Percentiles rank a stretch among this genome's conserved stretches.
Evolutionary conservation across 2,329 filamentous ascomycete species (phyloP).

Genomic region (Escovopsis sp.): DNA sequence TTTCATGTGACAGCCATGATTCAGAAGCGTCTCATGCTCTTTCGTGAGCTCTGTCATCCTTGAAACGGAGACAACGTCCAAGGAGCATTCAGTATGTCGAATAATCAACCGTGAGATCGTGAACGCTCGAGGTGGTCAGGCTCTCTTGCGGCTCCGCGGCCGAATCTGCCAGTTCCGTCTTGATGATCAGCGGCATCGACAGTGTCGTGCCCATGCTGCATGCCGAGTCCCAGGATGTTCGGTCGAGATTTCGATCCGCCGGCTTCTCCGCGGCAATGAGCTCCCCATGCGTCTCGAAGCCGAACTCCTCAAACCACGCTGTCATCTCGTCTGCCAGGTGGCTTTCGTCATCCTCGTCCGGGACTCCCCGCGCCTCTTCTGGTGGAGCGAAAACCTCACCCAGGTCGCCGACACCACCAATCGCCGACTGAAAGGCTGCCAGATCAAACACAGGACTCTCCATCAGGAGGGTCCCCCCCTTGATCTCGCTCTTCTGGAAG

Average conservation of each 20-base stretch:
- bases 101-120: no score
- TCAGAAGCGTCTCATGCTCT: no score
- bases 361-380: neutral
- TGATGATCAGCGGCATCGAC: conserved; percentile 16
- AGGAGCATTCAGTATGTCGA: no score
- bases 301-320: conserved; percentile 37
- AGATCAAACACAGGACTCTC: conserved; percentile 32
- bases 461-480: conserved; percentile 12
- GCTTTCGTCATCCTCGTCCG: conserved; percentile 15
- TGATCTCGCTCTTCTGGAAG: conserved; percentile 30
- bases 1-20: no score
- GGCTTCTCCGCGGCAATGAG: conserved; percentile 17
- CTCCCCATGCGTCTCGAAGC: conserved; percentile 28
- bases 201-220: conserved; percentile 7
- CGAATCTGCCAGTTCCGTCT: conserved; percentile 10
- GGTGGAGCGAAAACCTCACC: neutral
- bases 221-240: conserved; percentile 9
- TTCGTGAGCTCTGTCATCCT: no score
- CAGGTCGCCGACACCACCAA: conserved; percentile 39
- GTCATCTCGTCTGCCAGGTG: conserved; percentile 27
- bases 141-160: conserved; percentile 19
- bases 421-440: conserved; percentile 50
- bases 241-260: conserved; percentile 9
- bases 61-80: no score
- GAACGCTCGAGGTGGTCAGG: no score